A percentile compares a stretch with the other conserved stretches of the same genome.
phyloP scores from a whole-genome alignment of 2,329 filamentous ascomycete genomes.

The Hypoxylon sp. region DNA sequence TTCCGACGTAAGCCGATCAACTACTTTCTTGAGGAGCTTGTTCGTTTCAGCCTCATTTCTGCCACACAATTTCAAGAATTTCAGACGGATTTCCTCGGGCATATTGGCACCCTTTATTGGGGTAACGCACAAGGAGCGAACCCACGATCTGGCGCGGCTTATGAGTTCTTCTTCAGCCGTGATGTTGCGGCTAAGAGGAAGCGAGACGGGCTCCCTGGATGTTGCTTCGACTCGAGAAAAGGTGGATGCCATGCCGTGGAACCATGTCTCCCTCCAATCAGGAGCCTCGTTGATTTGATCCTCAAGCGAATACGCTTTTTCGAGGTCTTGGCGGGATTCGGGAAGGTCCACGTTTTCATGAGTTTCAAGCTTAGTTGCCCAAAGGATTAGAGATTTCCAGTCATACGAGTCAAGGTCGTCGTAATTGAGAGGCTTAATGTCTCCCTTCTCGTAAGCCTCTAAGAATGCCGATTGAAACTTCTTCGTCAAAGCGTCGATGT shows the following conservation, averaged over 20 bases:
- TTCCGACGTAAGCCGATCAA: constrained; percentile 64
- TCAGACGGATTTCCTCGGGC: constrained; percentile 63
- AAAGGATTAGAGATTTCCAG: constrained; percentile 76
- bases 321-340: constrained; percentile 60
- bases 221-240: constrained; percentile 71
- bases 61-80: constrained; percentile 65
- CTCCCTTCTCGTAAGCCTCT: constrained; percentile 73
- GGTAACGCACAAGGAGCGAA: constrained; percentile 71
- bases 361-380: constrained; percentile 71
- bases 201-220: constrained; percentile 63
- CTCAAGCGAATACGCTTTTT: constrained; percentile 60
- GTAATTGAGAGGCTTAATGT: constrained; percentile 74
- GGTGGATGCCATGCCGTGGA: constrained; percentile 65
- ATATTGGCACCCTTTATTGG: constrained; percentile 55
- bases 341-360: constrained; percentile 66
- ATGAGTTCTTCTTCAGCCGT: constrained; percentile 54
- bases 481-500: constrained; percentile 70
- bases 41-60: constrained; percentile 59
- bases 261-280: constrained; percentile 72
- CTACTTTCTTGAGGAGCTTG: constrained; percentile 63
- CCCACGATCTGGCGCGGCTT: constrained; percentile 69
- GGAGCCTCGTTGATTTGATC: constrained; percentile 56
- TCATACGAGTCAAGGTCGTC: constrained; percentile 76
- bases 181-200: constrained; percentile 47
- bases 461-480: constrained; percentile 78